phyloP scores from a whole-genome alignment of 2,329 filamentous ascomycete species.

The Colletotrichum sp. region DNA sequence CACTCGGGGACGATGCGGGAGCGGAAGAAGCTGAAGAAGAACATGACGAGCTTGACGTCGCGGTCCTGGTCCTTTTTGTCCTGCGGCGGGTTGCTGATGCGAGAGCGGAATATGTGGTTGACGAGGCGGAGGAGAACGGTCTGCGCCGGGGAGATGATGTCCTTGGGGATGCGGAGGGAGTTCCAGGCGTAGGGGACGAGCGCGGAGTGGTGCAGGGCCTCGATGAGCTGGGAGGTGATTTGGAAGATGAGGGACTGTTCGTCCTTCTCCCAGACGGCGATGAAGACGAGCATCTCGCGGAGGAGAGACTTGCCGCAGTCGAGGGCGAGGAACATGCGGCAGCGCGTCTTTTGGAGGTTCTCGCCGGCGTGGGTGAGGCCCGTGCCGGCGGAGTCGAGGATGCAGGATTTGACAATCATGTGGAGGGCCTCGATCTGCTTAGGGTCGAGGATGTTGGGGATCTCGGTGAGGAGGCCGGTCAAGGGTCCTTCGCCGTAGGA shows the following conservation, averaged over 20 bases:
- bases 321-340: slow-evolving; percentile 85
- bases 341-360: slow-evolving; percentile 88
- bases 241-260: slow-evolving; percentile 96
- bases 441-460: slow-evolving; percentile 91
- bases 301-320: slow-evolving; percentile 90
- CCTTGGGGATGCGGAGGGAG: slow-evolving; percentile 88
- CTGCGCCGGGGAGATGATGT: slow-evolving; percentile 94
- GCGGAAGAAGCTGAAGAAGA: slow-evolving; percentile 90
- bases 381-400: slow-evolving; percentile 80
- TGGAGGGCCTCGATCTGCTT: slow-evolving; percentile 95
- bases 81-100: slow-evolving; percentile 45
- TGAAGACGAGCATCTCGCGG: slow-evolving; percentile 91
- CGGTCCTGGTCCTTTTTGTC: slow-evolving; percentile 58
- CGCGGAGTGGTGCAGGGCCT: slow-evolving; percentile 87
- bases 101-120: slow-evolving; percentile 80
- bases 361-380: slow-evolving; percentile 70
- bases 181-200: slow-evolving; percentile 93
- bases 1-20: slow-evolving; percentile 93
- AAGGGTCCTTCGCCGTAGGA: slow-evolving; percentile 80
- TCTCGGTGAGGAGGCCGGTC: slow-evolving; percentile 87
- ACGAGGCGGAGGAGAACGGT: slow-evolving; percentile 90
- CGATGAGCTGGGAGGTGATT: slow-evolving; percentile 94
- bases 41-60: slow-evolving; percentile 74
- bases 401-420: slow-evolving; percentile 96
- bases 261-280: slow-evolving; percentile 94